These are phyloP conservation scores for Scheffersomyces insectosa DNA, from an alignment of 1,139 yeast species.

Conservation along the genomic window DNA sequence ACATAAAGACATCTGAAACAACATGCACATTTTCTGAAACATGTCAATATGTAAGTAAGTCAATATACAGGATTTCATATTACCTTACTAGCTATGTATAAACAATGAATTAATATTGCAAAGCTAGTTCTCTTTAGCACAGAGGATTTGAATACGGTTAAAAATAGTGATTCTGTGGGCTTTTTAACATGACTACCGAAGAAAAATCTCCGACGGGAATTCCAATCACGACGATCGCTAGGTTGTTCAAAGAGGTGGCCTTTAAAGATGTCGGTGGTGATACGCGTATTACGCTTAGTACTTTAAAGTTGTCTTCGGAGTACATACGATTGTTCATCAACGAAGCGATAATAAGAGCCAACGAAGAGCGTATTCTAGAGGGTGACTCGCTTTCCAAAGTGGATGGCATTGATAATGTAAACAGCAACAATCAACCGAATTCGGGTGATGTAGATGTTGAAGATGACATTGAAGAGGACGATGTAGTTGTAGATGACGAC, in stretches of 20 bases:
- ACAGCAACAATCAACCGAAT: neutral
- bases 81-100: no score
- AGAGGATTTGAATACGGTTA: no score
- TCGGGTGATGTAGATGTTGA: conserved; percentile 3
- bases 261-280: conserved; percentile 39
- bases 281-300: conserved; percentile 51
- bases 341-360: conserved; percentile 64
- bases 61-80: no score
- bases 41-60: no score
- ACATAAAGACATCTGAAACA: no score
- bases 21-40: no score
- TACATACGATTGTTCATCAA: conserved; percentile 60
- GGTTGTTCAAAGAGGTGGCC: conserved; percentile 54
- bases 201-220: conserved; percentile 3
- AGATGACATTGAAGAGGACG: conserved; percentile 9
- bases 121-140: no score
- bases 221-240: conserved; percentile 51
- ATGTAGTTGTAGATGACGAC: conserved; percentile 14
- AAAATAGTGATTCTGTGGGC: no score
- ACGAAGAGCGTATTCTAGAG: conserved; percentile 48
- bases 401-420: conserved; percentile 36
- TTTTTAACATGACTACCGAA: neutral
- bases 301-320: conserved; percentile 53
- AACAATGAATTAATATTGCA: no score
- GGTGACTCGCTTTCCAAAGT: conserved; percentile 25